Percentiles rank a stretch among this genome's conserved stretches.
These are phyloP conservation scores for Malus hybrid DNA, from an alignment of 331 rosid genomes.

Conservation along the genomic window DNA sequence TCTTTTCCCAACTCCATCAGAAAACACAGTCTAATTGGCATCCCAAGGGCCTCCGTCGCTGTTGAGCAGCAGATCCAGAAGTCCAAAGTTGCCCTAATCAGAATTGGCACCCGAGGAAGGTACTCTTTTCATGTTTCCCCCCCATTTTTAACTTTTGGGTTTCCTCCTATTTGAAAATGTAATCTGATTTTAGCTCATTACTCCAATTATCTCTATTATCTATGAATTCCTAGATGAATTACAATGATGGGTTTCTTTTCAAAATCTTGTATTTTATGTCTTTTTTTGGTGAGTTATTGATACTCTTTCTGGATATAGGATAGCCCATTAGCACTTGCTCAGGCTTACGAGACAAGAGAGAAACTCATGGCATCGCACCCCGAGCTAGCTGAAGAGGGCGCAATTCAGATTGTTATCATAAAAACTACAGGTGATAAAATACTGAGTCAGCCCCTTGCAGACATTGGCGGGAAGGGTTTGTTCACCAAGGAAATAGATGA, in stretches of 20 bases:
- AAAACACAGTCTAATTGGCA: slow-evolving; percentile 9
- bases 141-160: not conserved
- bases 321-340: slow-evolving; percentile 93
- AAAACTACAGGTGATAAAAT: slow-evolving; percentile 91
- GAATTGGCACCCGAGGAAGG: slow-evolving; percentile 93
- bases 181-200: not conserved
- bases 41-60: slow-evolving; percentile 52
- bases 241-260: not conserved
- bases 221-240: not conserved
- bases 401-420: slow-evolving; percentile 69
- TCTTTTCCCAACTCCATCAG: slow-evolving; percentile 21
- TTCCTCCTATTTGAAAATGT: not conserved
- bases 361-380: slow-evolving; percentile 69
- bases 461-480: slow-evolving; percentile 89
- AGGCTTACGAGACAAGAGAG: slow-evolving; percentile 81
- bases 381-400: slow-evolving; percentile 83
- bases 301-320: slow-evolving; percentile 42
- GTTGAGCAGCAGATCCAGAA: slow-evolving; percentile 55
- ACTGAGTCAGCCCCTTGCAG: slow-evolving; percentile 77
- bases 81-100: slow-evolving; percentile 51
- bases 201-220: not conserved
- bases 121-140: slow-evolving; percentile 1
- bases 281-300: slow-evolving; percentile 23
- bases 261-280: not conserved
- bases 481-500: slow-evolving; percentile 93